Conservation (phyloP, 768 basidiomycete genomes). For the Kwoniella heveanensis region DNA sequence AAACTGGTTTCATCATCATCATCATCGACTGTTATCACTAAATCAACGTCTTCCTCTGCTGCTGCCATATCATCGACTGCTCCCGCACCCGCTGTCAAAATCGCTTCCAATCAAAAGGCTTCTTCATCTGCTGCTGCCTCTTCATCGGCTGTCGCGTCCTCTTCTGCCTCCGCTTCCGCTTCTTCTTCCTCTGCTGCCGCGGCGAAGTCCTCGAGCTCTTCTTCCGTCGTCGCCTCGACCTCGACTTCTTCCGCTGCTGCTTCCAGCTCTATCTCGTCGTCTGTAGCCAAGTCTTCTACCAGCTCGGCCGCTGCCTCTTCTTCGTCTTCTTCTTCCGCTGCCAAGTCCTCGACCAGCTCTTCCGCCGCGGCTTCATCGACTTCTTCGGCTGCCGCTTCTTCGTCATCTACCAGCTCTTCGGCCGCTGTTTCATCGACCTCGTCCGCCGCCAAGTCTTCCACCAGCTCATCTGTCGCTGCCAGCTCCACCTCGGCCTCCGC, state of each 20-base stretch:
- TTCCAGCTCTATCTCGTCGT: conserved; percentile 11
- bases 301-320: conserved; percentile 10
- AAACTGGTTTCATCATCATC: background rate
- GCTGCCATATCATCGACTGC: background rate
- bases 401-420: conserved; percentile 11
- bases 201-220: conserved; percentile 14
- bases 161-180: conserved; percentile 2
- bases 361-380: conserved; percentile 17
- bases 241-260: conserved; percentile 11
- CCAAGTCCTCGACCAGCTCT: conserved; percentile 6
- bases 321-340: conserved; percentile 15
- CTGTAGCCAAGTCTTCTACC: conserved; percentile 10
- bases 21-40: too few relatives aligned
- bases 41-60: background rate
- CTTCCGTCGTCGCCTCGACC: conserved; percentile 5
- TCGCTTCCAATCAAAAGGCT: conserved; percentile 1
- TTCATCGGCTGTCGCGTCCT: background rate
- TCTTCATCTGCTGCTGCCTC: background rate
- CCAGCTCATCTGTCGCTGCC: conserved; percentile 13
- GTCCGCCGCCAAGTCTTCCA: conserved; percentile 6
- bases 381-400: conserved; percentile 1
- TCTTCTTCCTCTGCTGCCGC: conserved; percentile 8
- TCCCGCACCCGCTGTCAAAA: background rate
- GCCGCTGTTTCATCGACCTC: conserved; percentile 7
- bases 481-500: conserved; percentile 7